Base-by-base conservation (phyloP, 306 rosid species). In the Myrica gale region DNA sequence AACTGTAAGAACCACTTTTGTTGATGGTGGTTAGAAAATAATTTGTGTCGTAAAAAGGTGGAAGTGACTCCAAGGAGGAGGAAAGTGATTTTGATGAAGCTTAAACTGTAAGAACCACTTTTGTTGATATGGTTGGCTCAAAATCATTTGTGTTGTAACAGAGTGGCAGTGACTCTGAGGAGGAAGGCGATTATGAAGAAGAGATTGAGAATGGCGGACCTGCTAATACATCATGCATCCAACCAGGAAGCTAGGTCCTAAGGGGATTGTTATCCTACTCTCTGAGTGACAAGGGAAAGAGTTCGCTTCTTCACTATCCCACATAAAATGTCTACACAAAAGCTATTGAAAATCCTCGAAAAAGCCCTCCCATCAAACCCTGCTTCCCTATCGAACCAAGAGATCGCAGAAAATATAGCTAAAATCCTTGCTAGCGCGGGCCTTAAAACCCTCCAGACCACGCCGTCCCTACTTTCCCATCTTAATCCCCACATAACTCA, bases 161-260 rank as follows among this genome's bases (percentile, higher is more conserved):
- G 98, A 87, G 86, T 63, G 96, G 85, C 3, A 90, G 93, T 63
- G 97, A 90, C 53, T 84, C 98, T 0, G 96, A 90, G 84, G 88
- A 94, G 71, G 89, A 85, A 52, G 85, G 88, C 75, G 97, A 92
- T 53, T 78, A 65, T 61, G 96, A 78, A 19, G 88, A 88, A 21
- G 93, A 85, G 52, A 69, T 77, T 72, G 92, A 85, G 15, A 71
- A 69, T 20, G 51, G 42, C 2, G 79, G 68, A 51, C 56, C 1
- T 3, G 93, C 57, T 72, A 97, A 89, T 32, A 26, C 37, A 2
- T 32, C 37, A 32, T 2, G 37, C 37, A 2, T 32, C 37, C 37
- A 32, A 32, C 37, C 37, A 32, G 37, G 37, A 32, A 32, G 37
- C 37, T 32, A 32, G 37, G 37, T 32, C 37, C 37, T 32, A 32